Base-by-base conservation (phyloP, 75 land plant species). In the Gnetum montanum region DNA sequence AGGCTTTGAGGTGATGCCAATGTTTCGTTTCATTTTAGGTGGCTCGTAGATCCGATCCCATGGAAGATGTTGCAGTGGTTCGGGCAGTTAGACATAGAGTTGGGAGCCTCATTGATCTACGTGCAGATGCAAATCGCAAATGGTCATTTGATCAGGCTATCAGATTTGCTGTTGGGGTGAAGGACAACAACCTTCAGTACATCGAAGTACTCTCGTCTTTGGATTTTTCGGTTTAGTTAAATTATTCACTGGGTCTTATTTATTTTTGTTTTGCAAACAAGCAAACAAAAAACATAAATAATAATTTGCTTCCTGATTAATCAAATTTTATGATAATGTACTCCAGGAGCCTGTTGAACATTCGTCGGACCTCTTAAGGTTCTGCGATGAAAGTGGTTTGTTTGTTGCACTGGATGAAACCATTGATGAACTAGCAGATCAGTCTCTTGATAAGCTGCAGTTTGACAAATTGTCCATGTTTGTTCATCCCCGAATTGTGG, bases 391-490 rank as follows among this genome's bases (percentile, higher is more conserved):
- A 64, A 86, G 75, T 49, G 78, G 78, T 25, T 16, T 95, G 40
- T 82, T 84, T 24, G 93, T 82, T 10, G 99, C 99, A 13, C 43
- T 95, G 59, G 99, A 95, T 81, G 99, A 95, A 61, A 95, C 76
- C 15, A 64, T 95, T n/a, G 84, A 79, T 53, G 64, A 67, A 55
- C 46, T 70, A 24, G 29, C 50, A 45, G 78, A 64, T 27, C 45
- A 79, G 58, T 25, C 60, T 47, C 55, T 67, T 24, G 43, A 84
- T 15, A 44, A n/a, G 52, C 43, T 41, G 13, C n/a, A n/a, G n/a
- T n/a, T n/a, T n/a, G n/a, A n/a, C n/a, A n/a, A n/a, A n/a, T 78
- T 88, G 16, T 31, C 59, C 36, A 74, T 62, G 29, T 81, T 65
- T 60, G 41, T 63, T 7, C 76, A 82, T 43, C 61, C 70, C 24